Evolutionary conservation across 805 yeast genomes (phyloP), one percentile per base, ranked within the genome.

Genomic region (Hanseniaspora jakobsenii): DNA sequence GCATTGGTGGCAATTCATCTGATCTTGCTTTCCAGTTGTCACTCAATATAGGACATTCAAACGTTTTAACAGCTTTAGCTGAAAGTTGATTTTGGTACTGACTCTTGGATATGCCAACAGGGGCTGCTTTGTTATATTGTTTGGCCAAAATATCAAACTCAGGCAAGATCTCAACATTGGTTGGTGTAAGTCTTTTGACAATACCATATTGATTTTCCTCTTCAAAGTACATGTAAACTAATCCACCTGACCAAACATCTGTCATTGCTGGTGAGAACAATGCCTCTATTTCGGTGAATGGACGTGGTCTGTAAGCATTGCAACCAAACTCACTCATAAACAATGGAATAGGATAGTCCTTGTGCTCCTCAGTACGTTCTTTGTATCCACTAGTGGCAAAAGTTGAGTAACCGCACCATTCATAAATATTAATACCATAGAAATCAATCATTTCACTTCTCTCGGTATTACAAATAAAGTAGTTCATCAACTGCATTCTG

Each of bases 301-400:
- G 71, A 64, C 91, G 72, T 52, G 87, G 89, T 50, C 66, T 62
- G 34, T 72, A 74, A 28, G 57, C 53, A 61, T 81, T 81, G 63
- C 91, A 81, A 46, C 91, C 89, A 61, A 80, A 81, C 63, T 81
- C 91, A 14, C 86, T 78, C 62, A 81, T 80, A 65, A 81, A 81
- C 19, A 73, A 69, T 3, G 91, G 93, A 36, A 81, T 67, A 13
- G 85, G 78, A 57, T 74, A 71, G 60, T 77, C 66, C 47, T 66
- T 53, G 59, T 79, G 80, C 50, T 76, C 77, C 29, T 69, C 62
- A 14, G 87, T 79, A 60, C 81, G 69, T 43, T 67, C 72, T 51
- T 66, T 61, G 59, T 78, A 81, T 32, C 93, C 93, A 50, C 87
- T 79, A 1, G 69, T 55, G 30, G 63, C 59, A 66, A 68, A 81